These are phyloP conservation scores for Fraxinus nigra DNA, from an alignment of 305 asterid species.

Conservation along the genomic window DNA sequence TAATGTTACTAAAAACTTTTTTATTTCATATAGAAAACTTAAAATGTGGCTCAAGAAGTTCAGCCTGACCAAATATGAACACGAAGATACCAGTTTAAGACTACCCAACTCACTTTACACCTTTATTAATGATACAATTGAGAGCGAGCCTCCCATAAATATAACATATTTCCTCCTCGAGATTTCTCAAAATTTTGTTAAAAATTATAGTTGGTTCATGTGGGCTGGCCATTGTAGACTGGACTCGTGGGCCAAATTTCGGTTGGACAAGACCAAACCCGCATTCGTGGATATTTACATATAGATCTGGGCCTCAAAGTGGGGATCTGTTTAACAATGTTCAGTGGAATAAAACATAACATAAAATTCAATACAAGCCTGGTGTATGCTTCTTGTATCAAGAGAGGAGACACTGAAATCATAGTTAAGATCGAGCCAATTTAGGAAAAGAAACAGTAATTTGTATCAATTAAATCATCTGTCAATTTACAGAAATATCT, in stretches of 20 bases:
- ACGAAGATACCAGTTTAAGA: background rate
- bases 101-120: background rate
- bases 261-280: background rate
- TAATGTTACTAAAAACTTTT: too few relatives aligned
- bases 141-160: background rate
- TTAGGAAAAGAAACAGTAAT: background rate
- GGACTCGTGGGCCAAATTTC: background rate
- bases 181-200: background rate
- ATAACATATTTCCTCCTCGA: background rate
- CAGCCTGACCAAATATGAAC: background rate
- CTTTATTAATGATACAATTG: background rate
- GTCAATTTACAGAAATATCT: conserved; percentile 20
- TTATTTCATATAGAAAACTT: too few relatives aligned
- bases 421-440: background rate
- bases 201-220: background rate
- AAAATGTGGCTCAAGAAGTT: background rate
- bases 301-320: background rate
- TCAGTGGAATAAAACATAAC: background rate
- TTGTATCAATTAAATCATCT: conserved; percentile 10
- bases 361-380: background rate
- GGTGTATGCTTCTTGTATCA: background rate
- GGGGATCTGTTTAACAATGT: background rate
- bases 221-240: background rate
- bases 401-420: background rate
- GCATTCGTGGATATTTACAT: background rate